A percentile compares a stretch with the other conserved stretches of the same genome.
These are phyloP conservation scores for Kockovaella imperatae DNA, from an alignment of 768 basidiomycete genomes.

Conservation along the genomic window DNA sequence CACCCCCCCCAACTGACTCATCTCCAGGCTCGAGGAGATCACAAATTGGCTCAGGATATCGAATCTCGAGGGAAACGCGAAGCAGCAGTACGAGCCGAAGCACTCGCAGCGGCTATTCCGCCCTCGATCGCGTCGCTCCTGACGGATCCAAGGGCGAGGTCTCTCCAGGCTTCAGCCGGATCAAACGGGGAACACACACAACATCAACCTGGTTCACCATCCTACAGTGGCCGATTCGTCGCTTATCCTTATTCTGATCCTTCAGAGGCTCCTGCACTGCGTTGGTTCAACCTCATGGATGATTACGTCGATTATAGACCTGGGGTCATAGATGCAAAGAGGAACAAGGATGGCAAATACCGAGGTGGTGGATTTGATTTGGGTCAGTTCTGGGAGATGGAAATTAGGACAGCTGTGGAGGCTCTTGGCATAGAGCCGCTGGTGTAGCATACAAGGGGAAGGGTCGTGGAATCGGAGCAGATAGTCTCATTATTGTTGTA, in stretches of 20 bases:
- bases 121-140: conserved; percentile 8
- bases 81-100: conserved; percentile 17
- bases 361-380: conserved; percentile 38
- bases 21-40: conserved; percentile 9
- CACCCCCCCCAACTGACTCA: neutral
- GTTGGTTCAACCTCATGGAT: conserved; percentile 11
- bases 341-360: conserved; percentile 31
- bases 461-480: no score
- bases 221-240: conserved; percentile 38
- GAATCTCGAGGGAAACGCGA: conserved; percentile 8
- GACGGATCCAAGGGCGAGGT: no score
- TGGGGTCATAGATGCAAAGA: conserved; percentile 25
- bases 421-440: conserved; percentile 31
- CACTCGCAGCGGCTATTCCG: conserved; percentile 18
- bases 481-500: no score
- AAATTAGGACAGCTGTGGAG: conserved; percentile 32
- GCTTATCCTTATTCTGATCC: conserved; percentile 36
- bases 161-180: neutral
- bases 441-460: neutral
- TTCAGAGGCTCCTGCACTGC: conserved; percentile 1
- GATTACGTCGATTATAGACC: conserved; percentile 31
- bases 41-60: conserved; percentile 13
- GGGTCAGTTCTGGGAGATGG: conserved; percentile 33
- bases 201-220: conserved; percentile 19
- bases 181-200: conserved; percentile 5